phyloP scores from a whole-genome alignment of 164 flowering plant genomes.

The Platanus orientalis region DNA sequence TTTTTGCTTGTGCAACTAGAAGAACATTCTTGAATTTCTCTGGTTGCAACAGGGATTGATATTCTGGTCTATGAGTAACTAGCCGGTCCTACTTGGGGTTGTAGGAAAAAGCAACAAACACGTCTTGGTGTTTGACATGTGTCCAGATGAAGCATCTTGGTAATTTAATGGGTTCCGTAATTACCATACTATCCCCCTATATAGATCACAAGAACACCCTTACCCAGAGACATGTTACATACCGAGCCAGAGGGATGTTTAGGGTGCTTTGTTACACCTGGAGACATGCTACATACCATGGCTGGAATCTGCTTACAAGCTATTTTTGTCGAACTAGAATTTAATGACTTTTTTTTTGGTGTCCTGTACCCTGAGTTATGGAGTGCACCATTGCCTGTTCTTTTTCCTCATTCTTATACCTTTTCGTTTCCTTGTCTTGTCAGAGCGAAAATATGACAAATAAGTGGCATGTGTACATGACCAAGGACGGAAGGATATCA shows the following conservation, averaged over 20 bases:
- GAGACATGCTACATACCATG: no score
- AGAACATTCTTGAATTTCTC: not conserved
- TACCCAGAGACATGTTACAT: no score
- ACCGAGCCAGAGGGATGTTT: no score
- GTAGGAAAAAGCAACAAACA: not conserved
- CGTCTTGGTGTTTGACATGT: not conserved
- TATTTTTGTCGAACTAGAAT: not conserved
- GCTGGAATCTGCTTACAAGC: not conserved
- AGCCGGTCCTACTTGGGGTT: not conserved
- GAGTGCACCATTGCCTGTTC: not conserved
- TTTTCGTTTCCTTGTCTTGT: no score
- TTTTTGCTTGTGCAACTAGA: not conserved
- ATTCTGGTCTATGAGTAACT: no score
- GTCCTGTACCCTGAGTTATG: not conserved
- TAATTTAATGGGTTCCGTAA: no score
- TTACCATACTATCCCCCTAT: no score
- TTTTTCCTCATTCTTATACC: not conserved
- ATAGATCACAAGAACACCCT: no score
- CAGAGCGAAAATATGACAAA: slow-evolving; percentile 95
- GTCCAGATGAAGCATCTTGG: no score
- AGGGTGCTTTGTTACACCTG: no score
- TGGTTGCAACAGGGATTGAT: not conserved
- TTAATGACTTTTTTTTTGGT: not conserved
- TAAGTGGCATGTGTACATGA: slow-evolving; percentile 99
- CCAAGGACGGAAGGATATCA: slow-evolving; percentile 96